Percentiles rank a stretch among this genome's conserved stretches.
These are phyloP conservation scores for Perkinsus chesapeaki DNA, from an alignment of 169 alveolate genomes.

Conservation along the genomic window DNA sequence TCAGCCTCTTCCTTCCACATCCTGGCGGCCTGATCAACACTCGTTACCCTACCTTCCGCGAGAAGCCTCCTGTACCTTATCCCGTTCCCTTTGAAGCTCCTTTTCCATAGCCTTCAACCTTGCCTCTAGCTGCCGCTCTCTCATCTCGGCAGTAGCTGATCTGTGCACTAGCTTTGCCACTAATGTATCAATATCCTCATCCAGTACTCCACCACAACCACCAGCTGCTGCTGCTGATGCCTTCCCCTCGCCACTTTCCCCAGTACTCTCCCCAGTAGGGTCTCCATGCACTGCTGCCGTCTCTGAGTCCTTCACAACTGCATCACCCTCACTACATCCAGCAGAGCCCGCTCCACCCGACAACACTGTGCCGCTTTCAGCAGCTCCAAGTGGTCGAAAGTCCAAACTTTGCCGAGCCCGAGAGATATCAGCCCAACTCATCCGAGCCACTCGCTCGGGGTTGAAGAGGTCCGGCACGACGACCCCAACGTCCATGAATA, in stretches of 20 bases:
- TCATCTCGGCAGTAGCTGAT: neutral
- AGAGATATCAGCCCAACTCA: neutral
- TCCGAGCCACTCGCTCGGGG: neutral
- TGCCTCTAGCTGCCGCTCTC: neutral
- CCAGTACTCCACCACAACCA: neutral
- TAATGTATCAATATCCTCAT: neutral
- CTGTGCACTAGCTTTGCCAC: neutral
- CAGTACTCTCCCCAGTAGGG: neutral
- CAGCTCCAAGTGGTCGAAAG: no score
- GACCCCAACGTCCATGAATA: neutral
- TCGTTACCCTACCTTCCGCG: neutral
- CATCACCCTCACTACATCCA: no score
- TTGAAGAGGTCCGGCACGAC: neutral
- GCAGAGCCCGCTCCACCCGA: no score
- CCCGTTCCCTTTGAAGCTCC: neutral
- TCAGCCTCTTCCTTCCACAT: neutral
- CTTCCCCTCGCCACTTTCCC: neutral
- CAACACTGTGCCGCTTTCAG: no score
- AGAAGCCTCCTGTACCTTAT: neutral
- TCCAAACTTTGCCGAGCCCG: neutral
- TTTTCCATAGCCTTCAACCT: neutral
- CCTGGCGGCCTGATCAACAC: neutral
- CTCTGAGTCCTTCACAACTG: no score
- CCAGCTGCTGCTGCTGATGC: neutral
- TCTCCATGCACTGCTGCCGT: no score